Conservation (phyloP, 2,329 filamentous ascomycete species). For the Ascocoryne sarcoides region DNA sequence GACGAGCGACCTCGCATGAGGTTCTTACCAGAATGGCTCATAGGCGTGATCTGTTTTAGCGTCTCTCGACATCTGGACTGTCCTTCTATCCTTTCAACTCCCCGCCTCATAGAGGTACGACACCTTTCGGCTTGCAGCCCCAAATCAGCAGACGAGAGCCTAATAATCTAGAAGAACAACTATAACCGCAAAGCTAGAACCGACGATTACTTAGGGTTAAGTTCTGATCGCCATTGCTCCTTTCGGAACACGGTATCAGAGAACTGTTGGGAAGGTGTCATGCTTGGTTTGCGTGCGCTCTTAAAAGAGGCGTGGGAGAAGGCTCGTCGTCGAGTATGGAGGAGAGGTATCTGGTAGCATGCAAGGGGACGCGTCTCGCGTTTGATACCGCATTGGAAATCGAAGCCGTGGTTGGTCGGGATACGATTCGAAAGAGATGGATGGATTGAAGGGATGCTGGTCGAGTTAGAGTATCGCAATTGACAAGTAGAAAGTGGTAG, state of each 20-base stretch:
- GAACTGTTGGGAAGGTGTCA: conserved; percentile 71
- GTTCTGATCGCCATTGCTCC: conserved; percentile 71
- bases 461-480: conserved; percentile 23
- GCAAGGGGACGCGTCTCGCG: conserved; percentile 11
- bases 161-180: conserved; percentile 66
- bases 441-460: too few relatives aligned
- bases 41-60: conserved; percentile 53
- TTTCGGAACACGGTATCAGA: conserved; percentile 65
- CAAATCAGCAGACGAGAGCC: conserved; percentile 25
- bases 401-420: too few relatives aligned
- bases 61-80: conserved; percentile 47
- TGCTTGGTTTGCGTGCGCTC: conserved; percentile 44
- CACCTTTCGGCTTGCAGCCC: conserved; percentile 30
- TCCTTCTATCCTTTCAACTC: conserved; percentile 41
- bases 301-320: conserved; percentile 36
- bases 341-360: conserved; percentile 17
- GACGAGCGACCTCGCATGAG: conserved; percentile 70
- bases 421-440: too few relatives aligned
- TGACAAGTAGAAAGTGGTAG: conserved; percentile 19
- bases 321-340: conserved; percentile 24
- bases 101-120: conserved; percentile 42
- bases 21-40: conserved; percentile 71
- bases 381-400: conserved; percentile 21
- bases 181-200: conserved; percentile 68
- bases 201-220: conserved; percentile 87